These are phyloP conservation scores for Puccinellia tenuiflora DNA, from an alignment of 176 grass and related monocot genomes.

Conservation along the genomic window DNA sequence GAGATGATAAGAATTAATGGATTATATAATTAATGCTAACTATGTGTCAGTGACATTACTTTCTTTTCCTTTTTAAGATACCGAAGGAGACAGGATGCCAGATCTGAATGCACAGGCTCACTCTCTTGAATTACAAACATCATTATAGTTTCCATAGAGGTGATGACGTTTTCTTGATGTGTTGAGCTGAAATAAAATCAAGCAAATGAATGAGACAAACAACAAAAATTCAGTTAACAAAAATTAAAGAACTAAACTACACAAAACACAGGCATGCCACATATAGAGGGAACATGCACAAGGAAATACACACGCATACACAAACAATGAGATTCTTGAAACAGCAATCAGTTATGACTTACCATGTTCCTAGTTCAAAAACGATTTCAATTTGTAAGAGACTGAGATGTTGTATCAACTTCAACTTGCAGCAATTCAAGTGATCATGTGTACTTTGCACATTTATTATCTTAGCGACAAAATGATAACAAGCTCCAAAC, in stretches of 20 bases:
- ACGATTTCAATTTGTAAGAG: background rate
- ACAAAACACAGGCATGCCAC: background rate
- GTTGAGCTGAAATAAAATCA: conserved; percentile 40
- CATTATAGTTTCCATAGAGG: conserved; percentile 74
- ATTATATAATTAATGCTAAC: background rate
- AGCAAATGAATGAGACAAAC: conserved; percentile 4
- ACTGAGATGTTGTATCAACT: background rate
- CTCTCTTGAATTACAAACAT: conserved; percentile 74
- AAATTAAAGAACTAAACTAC: background rate
- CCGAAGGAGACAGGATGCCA: conserved; percentile 54
- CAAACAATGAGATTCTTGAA: background rate
- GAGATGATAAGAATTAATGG: background rate
- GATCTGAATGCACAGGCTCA: conserved; percentile 56
- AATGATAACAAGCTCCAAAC: background rate
- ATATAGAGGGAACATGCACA: background rate
- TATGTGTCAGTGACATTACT: conserved; percentile 33
- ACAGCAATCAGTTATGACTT: background rate
- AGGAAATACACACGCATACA: background rate
- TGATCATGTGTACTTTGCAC: background rate
- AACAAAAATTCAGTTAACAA: conserved; percentile 8
- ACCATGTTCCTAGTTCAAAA: background rate
- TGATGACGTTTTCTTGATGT: conserved; percentile 45
- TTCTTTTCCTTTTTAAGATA: conserved; percentile 52
- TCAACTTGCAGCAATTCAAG: conserved; percentile 15
- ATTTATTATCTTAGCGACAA: conserved; percentile 2